Base-by-base conservation (phyloP, 2,329 filamentous ascomycete species). In the Pseudocercospora fijiensis region DNA sequence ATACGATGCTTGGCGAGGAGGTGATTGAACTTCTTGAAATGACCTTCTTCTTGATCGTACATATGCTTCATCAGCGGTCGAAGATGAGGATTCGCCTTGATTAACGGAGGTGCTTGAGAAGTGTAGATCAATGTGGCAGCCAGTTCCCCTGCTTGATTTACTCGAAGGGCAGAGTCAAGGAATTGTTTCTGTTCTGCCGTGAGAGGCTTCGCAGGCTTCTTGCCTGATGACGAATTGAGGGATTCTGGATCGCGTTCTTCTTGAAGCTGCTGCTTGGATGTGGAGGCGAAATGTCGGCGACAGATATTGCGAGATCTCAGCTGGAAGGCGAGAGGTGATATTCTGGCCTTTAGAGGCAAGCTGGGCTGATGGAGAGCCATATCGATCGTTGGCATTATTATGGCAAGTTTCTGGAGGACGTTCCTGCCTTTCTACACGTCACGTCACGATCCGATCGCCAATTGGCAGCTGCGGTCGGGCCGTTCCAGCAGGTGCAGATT, bases 61-160 rank as follows among this genome's bases (percentile, higher is more conserved):
- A 99, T 99, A 83, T 98, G 95, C 72, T 88, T 86, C 92, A 99
- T 96, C 30, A 98, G 81, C 0, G 92, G 90, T 6, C 91, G 89
- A 18, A 99, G 87, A 75, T 96, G 90, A 0, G 95, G 94, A 76
- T 97, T 89, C 4, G 89, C 86, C 69, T 86, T 85, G 62, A 92
- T 83, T 58, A 98, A 80, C n/a, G 88, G 86, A 0, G 93, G 92
- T 0, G 88, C 94, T 78, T 99, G 95, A 1, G 91, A 88, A 1
- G 87, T 88, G 81, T 98, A 99, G 77, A 99, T 99, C 61, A 96
- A 86, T 26, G 91, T 94, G 28, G 95, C 95, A 60, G 95, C 95
- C n/a, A 99, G 86, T 79, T 99, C 95, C 75, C 95, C 95, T 24
- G 95, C 92, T 80, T 99, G 95, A 78, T 99, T 98, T 62, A 99